Evolutionary conservation across 1,284 basidiomycete genomes (phyloP).

Genomic region (Ustilago esculenta): DNA sequence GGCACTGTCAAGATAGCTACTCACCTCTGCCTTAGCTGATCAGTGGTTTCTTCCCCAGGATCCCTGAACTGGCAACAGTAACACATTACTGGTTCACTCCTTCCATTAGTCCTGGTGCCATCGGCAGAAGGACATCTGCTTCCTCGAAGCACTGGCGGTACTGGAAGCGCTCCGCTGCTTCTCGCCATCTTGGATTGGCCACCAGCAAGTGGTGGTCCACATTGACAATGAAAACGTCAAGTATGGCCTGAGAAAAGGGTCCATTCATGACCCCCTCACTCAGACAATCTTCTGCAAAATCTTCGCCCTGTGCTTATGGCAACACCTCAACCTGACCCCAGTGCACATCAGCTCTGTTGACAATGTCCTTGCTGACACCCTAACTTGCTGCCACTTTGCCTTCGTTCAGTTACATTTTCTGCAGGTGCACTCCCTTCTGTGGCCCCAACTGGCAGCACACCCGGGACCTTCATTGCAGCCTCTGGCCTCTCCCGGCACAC

Average conservation of each 20-base stretch:
- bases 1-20: no score
- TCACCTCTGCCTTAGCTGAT: no score
- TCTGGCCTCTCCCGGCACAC: background rate
- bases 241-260: no score
- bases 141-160: background rate
- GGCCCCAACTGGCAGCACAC: background rate
- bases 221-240: no score
- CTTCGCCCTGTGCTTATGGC: no score
- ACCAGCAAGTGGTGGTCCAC: no score
- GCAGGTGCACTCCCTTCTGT: background rate
- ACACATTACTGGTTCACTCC: no score
- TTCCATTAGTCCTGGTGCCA: background rate
- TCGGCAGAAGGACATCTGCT: background rate
- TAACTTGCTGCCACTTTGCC: background rate
- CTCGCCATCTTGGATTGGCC: background rate
- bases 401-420: background rate
- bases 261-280: no score
- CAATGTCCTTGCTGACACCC: background rate
- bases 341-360: background rate
- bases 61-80: no score
- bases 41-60: no score
- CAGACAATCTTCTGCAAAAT: no score
- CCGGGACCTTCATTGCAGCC: background rate
- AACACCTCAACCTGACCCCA: background rate
- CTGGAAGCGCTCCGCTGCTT: background rate